Evolutionary conservation across 441 rosid genomes (phyloP), one percentile per base, ranked within the genome.

Genomic region (Populus tomentosa): DNA sequence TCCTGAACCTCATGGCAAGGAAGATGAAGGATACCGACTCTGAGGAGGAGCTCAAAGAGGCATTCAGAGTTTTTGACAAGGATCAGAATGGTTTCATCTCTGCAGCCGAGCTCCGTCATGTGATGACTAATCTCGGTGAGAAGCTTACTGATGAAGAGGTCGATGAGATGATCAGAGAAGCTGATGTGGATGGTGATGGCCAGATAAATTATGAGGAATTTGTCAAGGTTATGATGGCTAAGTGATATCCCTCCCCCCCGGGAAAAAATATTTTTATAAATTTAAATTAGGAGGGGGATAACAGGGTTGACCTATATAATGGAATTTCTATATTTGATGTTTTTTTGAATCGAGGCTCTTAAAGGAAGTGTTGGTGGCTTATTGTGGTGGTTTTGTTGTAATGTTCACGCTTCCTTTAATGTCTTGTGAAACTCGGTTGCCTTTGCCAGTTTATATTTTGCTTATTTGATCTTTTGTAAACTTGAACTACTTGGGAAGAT

Each of bases 11-110:
- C n/a, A 91, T 91, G 95, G 95, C 95, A 13, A 76, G 89, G 84
- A 91, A 89, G 84, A 89, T 89, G 95, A 91, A 91, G 79, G 95
- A 91, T 76, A 91, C 95, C 0, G 93, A 91, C 75, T 89, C 95
- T 0, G 92, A 89, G 82, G 93, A 91, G 81, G 95, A 89, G 75
- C 89, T 91, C 78, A 91, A 91, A 71, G 95, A 91, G 82, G 95
- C 95, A 2, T 91, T 91, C 85, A 76, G 93, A 70, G 95, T 91
- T 13, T 91, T 91, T 1, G 95, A 91, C 83, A 91, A 91, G 85
- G 95, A 91, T 71, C 95, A 89, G 85, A 91, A 91, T 38, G 95
- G 95, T 71, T 91, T 91, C 92, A 91, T 91, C 82, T 91, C 95
- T 0, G 95, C 93, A 23, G 95, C 95, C 18, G 95, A 91, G 86